Percentiles rank a stretch among this genome's conserved stretches.
Conservation (phyloP, 2,329 filamentous ascomycete species). For the Blastomyces parvus region DNA sequence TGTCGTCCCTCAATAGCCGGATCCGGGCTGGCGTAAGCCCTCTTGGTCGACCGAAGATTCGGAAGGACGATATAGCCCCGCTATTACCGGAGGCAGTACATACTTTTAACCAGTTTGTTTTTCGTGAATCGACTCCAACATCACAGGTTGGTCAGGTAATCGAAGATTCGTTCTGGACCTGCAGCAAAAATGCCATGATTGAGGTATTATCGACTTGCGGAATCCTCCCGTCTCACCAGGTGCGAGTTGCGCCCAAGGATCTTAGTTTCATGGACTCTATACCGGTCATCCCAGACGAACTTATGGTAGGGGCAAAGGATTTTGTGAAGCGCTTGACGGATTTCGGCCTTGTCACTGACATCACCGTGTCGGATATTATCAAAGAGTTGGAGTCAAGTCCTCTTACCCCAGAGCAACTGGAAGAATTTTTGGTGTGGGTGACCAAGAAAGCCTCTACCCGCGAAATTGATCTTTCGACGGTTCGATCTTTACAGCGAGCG, state of each 20-base stretch:
- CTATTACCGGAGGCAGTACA: conserved; percentile 73
- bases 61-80: conserved; percentile 53
- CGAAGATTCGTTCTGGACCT: conserved; percentile 93
- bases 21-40: conserved; percentile 37
- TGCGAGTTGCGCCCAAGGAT: conserved; percentile 64
- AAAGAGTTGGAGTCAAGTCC: conserved; percentile 74
- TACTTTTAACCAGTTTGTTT: conserved; percentile 77
- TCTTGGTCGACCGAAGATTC: conserved; percentile 44
- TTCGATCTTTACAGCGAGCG: conserved; percentile 64
- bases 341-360: conserved; percentile 75
- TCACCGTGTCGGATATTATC: conserved; percentile 79
- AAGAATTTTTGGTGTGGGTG: conserved; percentile 77
- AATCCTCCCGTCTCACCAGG: conserved; percentile 70
- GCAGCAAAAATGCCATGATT: conserved; percentile 69
- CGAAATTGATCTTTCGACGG: conserved; percentile 60
- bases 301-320: conserved; percentile 55
- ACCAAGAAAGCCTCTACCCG: conserved; percentile 60
- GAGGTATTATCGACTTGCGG: conserved; percentile 84
- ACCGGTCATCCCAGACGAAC: conserved; percentile 68
- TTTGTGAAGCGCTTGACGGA: conserved; percentile 75
- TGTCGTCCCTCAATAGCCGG: conserved; percentile 61
- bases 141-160: conserved; percentile 73
- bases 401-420: conserved; percentile 65
- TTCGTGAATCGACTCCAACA: conserved; percentile 81
- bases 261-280: conserved; percentile 78